Evolutionary conservation across 495 filamentous ascomycete genomes (phyloP).

Genomic region (Gamarada debralockiae): DNA sequence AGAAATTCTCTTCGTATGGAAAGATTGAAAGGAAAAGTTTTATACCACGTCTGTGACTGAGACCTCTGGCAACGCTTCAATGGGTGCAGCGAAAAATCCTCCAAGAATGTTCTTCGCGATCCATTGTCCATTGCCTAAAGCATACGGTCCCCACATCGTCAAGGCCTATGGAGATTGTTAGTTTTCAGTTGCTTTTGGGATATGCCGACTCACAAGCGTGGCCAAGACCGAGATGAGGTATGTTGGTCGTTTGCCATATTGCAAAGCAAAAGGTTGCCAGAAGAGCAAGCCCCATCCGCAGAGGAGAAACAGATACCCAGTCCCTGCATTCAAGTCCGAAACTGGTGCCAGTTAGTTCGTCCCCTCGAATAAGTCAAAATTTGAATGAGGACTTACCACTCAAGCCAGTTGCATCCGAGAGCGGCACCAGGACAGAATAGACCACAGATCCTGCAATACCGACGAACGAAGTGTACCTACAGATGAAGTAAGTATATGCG

Average conservation of each 20-base stretch:
- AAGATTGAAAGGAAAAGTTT: too few species aligned
- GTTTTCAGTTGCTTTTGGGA: background rate
- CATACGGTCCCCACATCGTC: slow-evolving; percentile 17
- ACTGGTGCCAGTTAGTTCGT: background rate
- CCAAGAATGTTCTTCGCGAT: slow-evolving; percentile 55
- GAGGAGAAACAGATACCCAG: slow-evolving; percentile 60
- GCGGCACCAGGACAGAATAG: slow-evolving; percentile 24
- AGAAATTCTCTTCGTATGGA: too few species aligned
- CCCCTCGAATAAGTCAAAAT: too few species aligned
- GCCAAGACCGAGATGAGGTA: slow-evolving; percentile 49
- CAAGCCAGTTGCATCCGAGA: slow-evolving; percentile 32
- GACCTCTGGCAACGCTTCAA: slow-evolving; percentile 62
- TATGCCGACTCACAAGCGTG: slow-evolving; percentile 33
- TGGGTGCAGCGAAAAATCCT: slow-evolving; percentile 62
- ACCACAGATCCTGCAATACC: slow-evolving; percentile 23
- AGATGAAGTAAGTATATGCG: too few species aligned
- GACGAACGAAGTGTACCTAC: slow-evolving; percentile 4
- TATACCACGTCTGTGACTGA: slow-evolving; percentile 51
- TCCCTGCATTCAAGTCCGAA: slow-evolving; percentile 45
- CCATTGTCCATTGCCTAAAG: slow-evolving; percentile 42
- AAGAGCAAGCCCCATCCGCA: slow-evolving; percentile 62
- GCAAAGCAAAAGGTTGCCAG: slow-evolving; percentile 65
- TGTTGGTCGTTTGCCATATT: slow-evolving; percentile 61
- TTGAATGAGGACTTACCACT: slow-evolving; percentile 16
- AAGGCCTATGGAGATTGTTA: too few species aligned